Conservation (phyloP, 2,329 filamentous ascomycete genomes). For the Penicillium sp. region DNA sequence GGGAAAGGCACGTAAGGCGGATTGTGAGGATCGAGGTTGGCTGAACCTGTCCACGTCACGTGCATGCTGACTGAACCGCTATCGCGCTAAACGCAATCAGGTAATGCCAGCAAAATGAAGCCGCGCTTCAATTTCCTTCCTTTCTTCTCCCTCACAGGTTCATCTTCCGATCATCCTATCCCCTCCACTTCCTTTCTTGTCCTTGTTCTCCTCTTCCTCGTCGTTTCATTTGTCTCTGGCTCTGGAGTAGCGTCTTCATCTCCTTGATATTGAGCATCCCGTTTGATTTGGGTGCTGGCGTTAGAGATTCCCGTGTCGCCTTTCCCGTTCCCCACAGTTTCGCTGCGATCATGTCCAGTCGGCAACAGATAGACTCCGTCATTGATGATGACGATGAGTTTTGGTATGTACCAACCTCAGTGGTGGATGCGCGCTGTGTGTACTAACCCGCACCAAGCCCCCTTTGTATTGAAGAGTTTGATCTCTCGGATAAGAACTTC, state of each 20-base stretch:
- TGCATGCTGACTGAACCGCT: constrained; percentile 18
- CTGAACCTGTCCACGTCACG: constrained; percentile 20
- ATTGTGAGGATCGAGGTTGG: constrained; percentile 28
- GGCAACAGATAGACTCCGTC: constrained; percentile 44
- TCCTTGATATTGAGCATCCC: constrained; percentile 13
- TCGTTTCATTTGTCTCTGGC: constrained; percentile 15
- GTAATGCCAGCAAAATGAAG: constrained; percentile 29
- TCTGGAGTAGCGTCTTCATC: constrained; percentile 15
- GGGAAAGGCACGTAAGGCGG: constrained; percentile 21
- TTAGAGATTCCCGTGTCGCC: constrained; percentile 22
- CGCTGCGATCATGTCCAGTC: constrained; percentile 40
- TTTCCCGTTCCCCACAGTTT: constrained; percentile 20
- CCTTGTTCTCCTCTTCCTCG: constrained; percentile 24
- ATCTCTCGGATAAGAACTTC: constrained; percentile 95
- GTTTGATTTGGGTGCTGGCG: constrained; percentile 18
- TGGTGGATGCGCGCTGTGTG: background rate
- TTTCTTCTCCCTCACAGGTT: constrained; percentile 17
- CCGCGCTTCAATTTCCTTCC: constrained; percentile 26
- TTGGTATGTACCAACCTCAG: constrained; percentile 32
- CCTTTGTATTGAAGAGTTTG: constrained; percentile 97
- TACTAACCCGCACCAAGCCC: constrained; percentile 55
- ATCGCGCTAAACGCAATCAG: constrained; percentile 17
- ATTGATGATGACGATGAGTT: constrained; percentile 48
- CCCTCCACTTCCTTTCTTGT: constrained; percentile 13
- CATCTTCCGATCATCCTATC: constrained; percentile 23